Percentiles rank a stretch among this genome's conserved stretches.
Evolutionary conservation across 306 rosid species (phyloP).

Genomic region (barrel medic (Medicago truncatula)): DNA sequence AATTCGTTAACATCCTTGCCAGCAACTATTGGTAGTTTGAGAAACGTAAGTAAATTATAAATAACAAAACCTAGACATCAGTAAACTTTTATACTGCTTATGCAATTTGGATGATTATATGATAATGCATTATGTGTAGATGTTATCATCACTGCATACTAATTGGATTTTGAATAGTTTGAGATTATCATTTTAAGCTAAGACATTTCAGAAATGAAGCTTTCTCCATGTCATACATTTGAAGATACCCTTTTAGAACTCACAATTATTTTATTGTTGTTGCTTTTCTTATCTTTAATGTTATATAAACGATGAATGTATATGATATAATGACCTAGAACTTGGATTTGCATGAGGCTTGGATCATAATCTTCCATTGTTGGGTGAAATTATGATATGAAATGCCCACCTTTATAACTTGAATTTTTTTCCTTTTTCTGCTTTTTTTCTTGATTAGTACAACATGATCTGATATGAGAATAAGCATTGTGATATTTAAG

Average conservation of each 20-base stretch:
- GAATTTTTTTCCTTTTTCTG: too few species aligned
- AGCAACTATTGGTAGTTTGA: constrained; percentile 89
- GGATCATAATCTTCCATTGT: constrained; percentile 19
- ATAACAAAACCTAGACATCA: constrained; percentile 32
- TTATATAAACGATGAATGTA: not conserved
- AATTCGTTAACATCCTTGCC: constrained; percentile 74
- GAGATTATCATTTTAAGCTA: constrained; percentile 16
- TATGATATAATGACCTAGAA: constrained; percentile 15
- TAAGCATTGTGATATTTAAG: too few species aligned
- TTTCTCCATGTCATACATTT: constrained; percentile 1
- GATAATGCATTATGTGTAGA: constrained; percentile 33
- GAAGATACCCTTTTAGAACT: constrained; percentile 19
- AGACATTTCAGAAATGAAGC: too few species aligned
- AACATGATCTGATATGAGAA: too few species aligned
- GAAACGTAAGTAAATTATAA: constrained; percentile 68
- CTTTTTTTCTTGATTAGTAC: too few species aligned
- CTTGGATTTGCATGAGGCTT: constrained; percentile 32
- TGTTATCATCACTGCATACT: constrained; percentile 15
- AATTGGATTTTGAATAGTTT: constrained; percentile 25
- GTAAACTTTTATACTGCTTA: constrained; percentile 29
- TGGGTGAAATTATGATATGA: constrained; percentile 11
- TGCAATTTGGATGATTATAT: constrained; percentile 15
- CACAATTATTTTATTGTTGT: constrained; percentile 21
- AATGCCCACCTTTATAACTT: constrained; percentile 37
- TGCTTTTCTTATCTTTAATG: constrained; percentile 10